These are phyloP conservation scores for Dictyophora rubrovolvata DNA, from an alignment of 768 basidiomycete genomes.

Conservation along the genomic window DNA sequence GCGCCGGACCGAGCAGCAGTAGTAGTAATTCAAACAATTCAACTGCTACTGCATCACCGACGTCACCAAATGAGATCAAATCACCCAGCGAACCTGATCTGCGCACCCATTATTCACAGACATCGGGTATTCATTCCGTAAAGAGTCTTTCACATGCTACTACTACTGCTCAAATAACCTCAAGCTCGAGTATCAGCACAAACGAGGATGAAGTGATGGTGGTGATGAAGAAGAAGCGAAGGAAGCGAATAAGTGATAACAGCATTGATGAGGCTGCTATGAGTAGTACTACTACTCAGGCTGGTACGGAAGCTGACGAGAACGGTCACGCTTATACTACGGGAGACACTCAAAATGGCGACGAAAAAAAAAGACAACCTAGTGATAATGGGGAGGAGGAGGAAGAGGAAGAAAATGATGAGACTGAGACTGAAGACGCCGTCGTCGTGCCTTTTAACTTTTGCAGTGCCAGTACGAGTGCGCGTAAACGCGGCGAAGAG, in stretches of 20 bases:
- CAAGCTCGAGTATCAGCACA: not conserved
- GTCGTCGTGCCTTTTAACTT: not conserved
- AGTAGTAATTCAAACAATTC: not conserved
- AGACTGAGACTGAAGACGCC: slow-evolving; percentile 5
- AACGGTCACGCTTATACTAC: not conserved
- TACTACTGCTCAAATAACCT: too few relatives aligned
- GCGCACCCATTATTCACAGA: not conserved
- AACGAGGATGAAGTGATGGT: not conserved
- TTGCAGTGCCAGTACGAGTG: too few relatives aligned
- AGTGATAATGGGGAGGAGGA: not conserved
- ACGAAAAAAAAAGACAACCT: not conserved
- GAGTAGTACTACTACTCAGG: too few relatives aligned
- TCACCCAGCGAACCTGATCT: not conserved
- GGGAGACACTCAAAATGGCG: not conserved
- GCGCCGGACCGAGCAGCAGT: not conserved
- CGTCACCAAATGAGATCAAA: not conserved
- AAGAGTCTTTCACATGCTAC: slow-evolving; percentile 1
- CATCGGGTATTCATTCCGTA: slow-evolving; percentile 1
- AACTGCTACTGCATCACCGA: not conserved
- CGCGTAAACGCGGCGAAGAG: too few relatives aligned
- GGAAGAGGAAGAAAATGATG: slow-evolving; percentile 1
- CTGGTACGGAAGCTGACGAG: not conserved
- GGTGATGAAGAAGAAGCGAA: not conserved
- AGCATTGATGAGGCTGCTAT: too few relatives aligned
- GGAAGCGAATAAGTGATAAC: not conserved